Base-by-base conservation (phyloP, 306 rosid genomes). In the Begonia masoniana region DNA sequence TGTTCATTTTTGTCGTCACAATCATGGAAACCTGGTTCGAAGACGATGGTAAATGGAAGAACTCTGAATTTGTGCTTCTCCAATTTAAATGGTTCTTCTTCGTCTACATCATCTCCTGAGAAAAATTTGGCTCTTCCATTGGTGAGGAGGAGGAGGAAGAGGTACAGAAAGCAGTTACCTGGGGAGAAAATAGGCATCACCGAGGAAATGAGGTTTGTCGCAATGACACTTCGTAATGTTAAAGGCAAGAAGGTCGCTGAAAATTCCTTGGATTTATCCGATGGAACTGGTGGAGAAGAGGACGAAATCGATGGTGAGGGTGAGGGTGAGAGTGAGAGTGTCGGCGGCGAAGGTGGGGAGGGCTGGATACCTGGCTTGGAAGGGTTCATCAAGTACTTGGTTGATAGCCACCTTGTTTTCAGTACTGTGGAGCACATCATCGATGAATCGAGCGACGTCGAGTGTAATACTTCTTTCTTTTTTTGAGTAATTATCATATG, bases 191-290 rank as follows among this genome's bases (percentile, higher is more conserved):
- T 68, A 42, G 96, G 96, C 59, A 86, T 91, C 65, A 79, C 94
- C 5, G 88, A 91, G 75, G 99, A 86, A 73, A 73, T 91, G 92
- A 73, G 96, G 68, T 85, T 91, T 74, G 82, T 91, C 5, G 96
- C 94, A 49, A 91, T 91, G 97, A 76, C 74, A 59, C 96, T 91
- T 59, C 96, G 74, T 12, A 76, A 76, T 57, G 21, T 49, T 10
- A 70, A 64, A 15, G 68, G 63, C 55, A 60, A 78, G 65, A 78
- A 82, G 36, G 12, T 56, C 8, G 15, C 76, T 9, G 46, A 50
- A 51, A 43, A 46, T 15, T 17, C 47, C 13, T 43, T 14, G 13
- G 59, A 65, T 46, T 62, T 62, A 10, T 47, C 47, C 3, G n/a
- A 41, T 19, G 55, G 52, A 53, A 55, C 47, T n/a, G 59, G 39